Base-by-base conservation (phyloP, 805 yeast genomes). In the Pichia sporocuriosa region DNA sequence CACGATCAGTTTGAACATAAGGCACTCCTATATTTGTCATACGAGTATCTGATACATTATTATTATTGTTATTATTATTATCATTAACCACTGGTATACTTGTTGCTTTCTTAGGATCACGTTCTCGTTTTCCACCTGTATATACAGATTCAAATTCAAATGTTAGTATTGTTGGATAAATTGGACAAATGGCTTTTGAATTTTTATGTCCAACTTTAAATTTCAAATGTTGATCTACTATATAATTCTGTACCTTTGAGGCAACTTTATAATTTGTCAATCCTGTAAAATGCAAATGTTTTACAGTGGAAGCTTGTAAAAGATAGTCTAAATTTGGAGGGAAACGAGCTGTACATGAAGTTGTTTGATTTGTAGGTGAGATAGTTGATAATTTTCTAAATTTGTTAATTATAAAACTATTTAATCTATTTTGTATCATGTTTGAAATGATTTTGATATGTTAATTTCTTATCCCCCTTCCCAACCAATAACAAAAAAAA, bases 61-160 rank as follows among this genome's bases (percentile, higher is more conserved):
- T 4, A 6, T n/a, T 15, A 17, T 19, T 15, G 9, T 13, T 19
- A 6, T 8, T 9, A 19, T 16, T 10, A 30, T 15, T 28, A n/a
- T 30, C 19, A 19, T 30, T 15, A 17, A 13, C 8, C 9, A 27
- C 9, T 9, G 42, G 45, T 2, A 40, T 24, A 15, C 38, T 37
- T 6, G 48, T 45, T 4, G 51, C 46, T 19, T 42, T 45, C 4
- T 20, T 24, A 0, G 27, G 8, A 13, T 39, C 38, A 16, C 74
- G 73, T 58, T 88, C 84, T 47, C 96, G 72, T 51, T 89, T 78
- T 2, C 99, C 99, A 11, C 94, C 90, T 0, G 98, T 90, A 57
- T 86, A 88, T 0, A 88, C 87, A 3, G 88, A 86, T 16, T 77
- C 69, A 64, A 93, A 84, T 56, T 93, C 89, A 64, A 87, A 88